Base-by-base conservation (phyloP, 2,329 filamentous ascomycete species). In the Chrysoporthe puriensis region DNA sequence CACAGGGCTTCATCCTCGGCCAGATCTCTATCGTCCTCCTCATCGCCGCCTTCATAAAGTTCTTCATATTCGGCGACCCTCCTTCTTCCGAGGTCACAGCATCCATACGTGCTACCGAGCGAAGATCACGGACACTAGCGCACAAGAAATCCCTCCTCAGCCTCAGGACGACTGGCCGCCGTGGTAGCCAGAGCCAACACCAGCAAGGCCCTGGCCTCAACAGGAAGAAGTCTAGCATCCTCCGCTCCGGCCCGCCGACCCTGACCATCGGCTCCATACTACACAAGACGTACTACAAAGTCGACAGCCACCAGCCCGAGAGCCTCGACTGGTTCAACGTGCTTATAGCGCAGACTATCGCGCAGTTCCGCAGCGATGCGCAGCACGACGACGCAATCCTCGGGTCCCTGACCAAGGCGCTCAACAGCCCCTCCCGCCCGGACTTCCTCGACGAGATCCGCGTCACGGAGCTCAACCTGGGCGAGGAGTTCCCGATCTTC, bases 261-360 rank as follows among this genome's bases (percentile, higher is more conserved):
- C 87, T 96, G 21, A 97, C 94, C 4, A 97, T 97, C n/a, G 91
- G 91, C 62, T 96, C 94, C 11, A 97, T 99, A 70, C 85, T 99
- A 36, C 91, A 90, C 73, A 99, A 99, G 82, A 98, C 96, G 32
- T 99, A 97, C 79, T 99, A 99, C 82, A 97, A 97, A 76, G 93
- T 96, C 56, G 88, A 96, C 73, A 94, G 93, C 69, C 96, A 99
- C 78, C 96, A 98, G 79, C 96, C 96, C 0, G 96, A 99, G 79
- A 96, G 92, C 67, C 81, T 99, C 69, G 96, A 99, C 79, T 99
- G 96, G 96, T 98, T 99, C 85, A 99, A 99, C 77, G 96, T 99
- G 36, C 84, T 99, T 66, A 90, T 98, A 63, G 96, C 94, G 2
- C 96, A 99, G 80, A 97, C 96, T 0, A 96, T 99, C 72, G 95